phyloP scores from a whole-genome alignment of 163 green algal species.

The Scenedesmus sp. region DNA sequence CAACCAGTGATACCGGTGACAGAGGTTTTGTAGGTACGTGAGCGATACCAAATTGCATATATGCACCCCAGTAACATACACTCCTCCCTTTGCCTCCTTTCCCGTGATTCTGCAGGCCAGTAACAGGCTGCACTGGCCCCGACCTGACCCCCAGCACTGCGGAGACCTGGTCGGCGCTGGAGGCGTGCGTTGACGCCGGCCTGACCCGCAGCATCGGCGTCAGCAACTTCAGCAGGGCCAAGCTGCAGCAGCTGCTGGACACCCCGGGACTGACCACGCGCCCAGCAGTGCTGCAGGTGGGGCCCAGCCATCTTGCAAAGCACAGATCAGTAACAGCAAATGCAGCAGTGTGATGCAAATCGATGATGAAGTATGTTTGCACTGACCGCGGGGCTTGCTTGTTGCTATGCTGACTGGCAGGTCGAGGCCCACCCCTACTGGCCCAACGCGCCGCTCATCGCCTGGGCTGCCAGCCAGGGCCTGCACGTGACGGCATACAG shows the following conservation, averaged over 20 bases:
- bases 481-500: constrained; percentile 92
- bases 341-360: not conserved
- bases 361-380: no score
- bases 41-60: no score
- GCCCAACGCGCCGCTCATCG: constrained; percentile 84
- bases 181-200: constrained; percentile 80
- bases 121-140: constrained; percentile 54
- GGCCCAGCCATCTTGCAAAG: not conserved
- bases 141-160: constrained; percentile 60
- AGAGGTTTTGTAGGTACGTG: no score
- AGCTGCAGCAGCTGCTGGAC: constrained; percentile 75
- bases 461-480: constrained; percentile 59
- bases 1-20: no score
- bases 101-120: not conserved
- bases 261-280: constrained; percentile 65
- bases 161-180: constrained; percentile 93
- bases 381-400: not conserved
- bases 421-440: constrained; percentile 94
- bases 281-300: constrained; percentile 80
- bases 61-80: no score
- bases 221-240: constrained; percentile 88
- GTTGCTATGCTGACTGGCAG: constrained; percentile 56
- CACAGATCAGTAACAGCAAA: not conserved
- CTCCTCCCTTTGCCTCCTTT: not conserved
- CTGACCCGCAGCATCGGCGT: constrained; percentile 89